Percentiles rank a stretch among this genome's conserved stretches.
Conservation (phyloP, 805 yeast species). For the Metschnikowia reukaufii region DNA sequence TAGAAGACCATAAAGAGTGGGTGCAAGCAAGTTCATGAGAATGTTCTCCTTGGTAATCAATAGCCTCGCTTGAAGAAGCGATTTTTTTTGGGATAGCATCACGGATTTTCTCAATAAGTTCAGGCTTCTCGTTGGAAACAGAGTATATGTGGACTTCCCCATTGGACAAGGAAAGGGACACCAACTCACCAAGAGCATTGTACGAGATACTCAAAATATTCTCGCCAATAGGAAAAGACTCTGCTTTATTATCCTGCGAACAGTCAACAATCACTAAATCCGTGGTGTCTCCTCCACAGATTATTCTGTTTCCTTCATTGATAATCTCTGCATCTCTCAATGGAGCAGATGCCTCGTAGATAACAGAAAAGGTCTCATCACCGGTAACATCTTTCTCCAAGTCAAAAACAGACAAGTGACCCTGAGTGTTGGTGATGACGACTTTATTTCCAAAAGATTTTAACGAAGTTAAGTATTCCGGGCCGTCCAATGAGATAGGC, state of each 20-base stretch:
- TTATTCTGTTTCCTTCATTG: slow-evolving; percentile 57
- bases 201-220: slow-evolving; percentile 58
- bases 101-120: slow-evolving; percentile 45
- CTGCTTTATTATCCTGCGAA: slow-evolving; percentile 30
- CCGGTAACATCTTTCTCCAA: slow-evolving; percentile 8
- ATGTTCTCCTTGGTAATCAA: slow-evolving; percentile 44
- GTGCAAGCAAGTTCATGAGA: slow-evolving; percentile 49
- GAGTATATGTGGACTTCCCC: slow-evolving; percentile 60
- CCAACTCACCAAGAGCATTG: slow-evolving; percentile 53
- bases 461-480: slow-evolving; percentile 47
- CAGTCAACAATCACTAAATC: slow-evolving; percentile 50
- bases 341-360: slow-evolving; percentile 47
- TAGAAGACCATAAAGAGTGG: slow-evolving; percentile 66
- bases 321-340: slow-evolving; percentile 56
- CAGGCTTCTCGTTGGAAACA: slow-evolving; percentile 55
- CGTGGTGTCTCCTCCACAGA: slow-evolving; percentile 68
- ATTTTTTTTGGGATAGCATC: slow-evolving; percentile 41
- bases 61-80: slow-evolving; percentile 30
- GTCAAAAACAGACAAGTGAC: slow-evolving; percentile 31
- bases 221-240: slow-evolving; percentile 45
- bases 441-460: slow-evolving; percentile 23
- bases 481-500: slow-evolving; percentile 57
- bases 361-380: slow-evolving; percentile 37
- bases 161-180: slow-evolving; percentile 58
- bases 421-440: slow-evolving; percentile 41